phyloP scores from a whole-genome alignment of 768 basidiomycete genomes.

The Ramaria sp. region DNA sequence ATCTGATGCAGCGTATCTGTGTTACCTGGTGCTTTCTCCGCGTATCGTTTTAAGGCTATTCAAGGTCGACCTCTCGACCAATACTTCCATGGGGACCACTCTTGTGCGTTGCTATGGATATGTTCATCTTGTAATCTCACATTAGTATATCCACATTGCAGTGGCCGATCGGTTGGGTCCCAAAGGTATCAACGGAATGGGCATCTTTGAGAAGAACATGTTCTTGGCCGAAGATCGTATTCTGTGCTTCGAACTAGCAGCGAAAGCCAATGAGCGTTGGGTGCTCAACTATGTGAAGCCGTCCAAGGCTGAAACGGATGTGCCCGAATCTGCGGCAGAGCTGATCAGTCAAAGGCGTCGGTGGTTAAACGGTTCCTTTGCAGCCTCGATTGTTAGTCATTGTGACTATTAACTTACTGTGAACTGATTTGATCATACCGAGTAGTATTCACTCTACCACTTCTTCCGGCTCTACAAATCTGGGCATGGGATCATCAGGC shows the following conservation, averaged over 20 bases:
- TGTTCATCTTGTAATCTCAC: background rate
- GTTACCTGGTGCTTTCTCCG: constrained; percentile 92
- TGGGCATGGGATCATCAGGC: constrained; percentile 67
- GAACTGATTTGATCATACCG: background rate
- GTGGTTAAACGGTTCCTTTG: constrained; percentile 95
- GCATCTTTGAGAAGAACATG: constrained; percentile 94
- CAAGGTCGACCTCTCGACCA: constrained; percentile 62
- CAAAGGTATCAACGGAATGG: constrained; percentile 95
- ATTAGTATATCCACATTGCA: background rate
- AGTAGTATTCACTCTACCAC: constrained; percentile 82
- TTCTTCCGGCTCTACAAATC: constrained; percentile 85
- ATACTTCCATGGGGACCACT: constrained; percentile 33
- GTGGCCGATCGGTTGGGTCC: constrained; percentile 84
- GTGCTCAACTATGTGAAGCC: constrained; percentile 89
- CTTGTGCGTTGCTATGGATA: constrained; percentile 18
- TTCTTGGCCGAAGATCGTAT: constrained; percentile 92
- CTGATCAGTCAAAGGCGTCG: constrained; percentile 92
- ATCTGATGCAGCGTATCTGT: constrained; percentile 54
- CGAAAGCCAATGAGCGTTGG: constrained; percentile 82
- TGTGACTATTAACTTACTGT: background rate
- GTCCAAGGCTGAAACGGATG: constrained; percentile 92
- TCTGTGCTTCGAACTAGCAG: constrained; percentile 92
- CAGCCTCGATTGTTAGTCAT: constrained; percentile 70
- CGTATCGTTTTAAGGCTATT: constrained; percentile 90
- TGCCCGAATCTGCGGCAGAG: constrained; percentile 87